Conservation (phyloP, 1,139 yeast species). For the Candida labiduridarum region DNA sequence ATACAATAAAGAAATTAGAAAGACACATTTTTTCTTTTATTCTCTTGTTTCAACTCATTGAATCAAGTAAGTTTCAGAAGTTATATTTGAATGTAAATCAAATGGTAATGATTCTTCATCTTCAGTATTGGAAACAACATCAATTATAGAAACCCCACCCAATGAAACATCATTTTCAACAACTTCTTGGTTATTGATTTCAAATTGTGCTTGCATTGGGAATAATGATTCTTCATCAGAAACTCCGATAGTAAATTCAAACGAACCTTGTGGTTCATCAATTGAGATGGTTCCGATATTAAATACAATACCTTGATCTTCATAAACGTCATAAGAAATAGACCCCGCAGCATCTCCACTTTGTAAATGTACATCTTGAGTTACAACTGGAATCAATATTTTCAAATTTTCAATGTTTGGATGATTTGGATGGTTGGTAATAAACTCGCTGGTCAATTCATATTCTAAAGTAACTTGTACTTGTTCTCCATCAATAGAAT, state of each 20-base stretch:
- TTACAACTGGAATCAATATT: constrained; percentile 66
- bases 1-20: background rate
- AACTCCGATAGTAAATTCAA: constrained; percentile 71
- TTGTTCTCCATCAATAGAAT: constrained; percentile 51
- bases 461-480: constrained; percentile 86
- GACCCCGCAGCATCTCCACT: constrained; percentile 40
- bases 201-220: constrained; percentile 77
- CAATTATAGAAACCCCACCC: constrained; percentile 44
- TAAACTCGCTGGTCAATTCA: constrained; percentile 56
- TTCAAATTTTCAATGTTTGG: constrained; percentile 57
- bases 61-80: constrained; percentile 64
- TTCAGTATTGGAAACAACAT: constrained; percentile 41
- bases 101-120: constrained; percentile 65
- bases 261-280: constrained; percentile 67
- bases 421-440: constrained; percentile 30
- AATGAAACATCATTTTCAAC: constrained; percentile 44
- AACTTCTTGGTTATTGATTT: constrained; percentile 32
- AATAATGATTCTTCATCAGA: constrained; percentile 84
- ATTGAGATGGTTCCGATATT: constrained; percentile 50
- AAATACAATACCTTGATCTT: constrained; percentile 63
- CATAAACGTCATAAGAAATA: constrained; percentile 51
- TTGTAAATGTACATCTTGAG: constrained; percentile 59
- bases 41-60: constrained; percentile 29
- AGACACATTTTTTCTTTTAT: background rate
- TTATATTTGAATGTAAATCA: constrained; percentile 63